These are phyloP conservation scores for Alternaria novae-zelandiae DNA, from an alignment of 2,329 filamentous ascomycete genomes.

Conservation along the genomic window DNA sequence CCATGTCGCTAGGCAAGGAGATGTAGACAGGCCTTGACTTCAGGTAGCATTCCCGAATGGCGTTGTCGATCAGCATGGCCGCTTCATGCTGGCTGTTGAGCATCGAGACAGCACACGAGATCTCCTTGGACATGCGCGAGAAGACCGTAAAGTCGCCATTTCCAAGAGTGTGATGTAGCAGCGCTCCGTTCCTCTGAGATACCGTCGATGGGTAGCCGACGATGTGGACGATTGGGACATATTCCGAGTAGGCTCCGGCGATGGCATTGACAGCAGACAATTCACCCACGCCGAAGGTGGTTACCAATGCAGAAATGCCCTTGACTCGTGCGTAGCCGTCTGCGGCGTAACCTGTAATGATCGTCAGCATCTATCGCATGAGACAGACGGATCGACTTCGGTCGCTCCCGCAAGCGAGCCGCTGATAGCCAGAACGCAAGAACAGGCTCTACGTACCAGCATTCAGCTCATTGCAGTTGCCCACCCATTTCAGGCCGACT, in stretches of 20 bases:
- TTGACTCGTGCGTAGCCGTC: constrained; percentile 57
- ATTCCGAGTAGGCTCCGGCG: constrained; percentile 57
- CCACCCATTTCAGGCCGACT: constrained; percentile 63
- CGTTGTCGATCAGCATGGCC: constrained; percentile 77
- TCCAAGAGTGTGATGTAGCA: constrained; percentile 56
- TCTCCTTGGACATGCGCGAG: constrained; percentile 73
- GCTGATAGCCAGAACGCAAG: neutral
- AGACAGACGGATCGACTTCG: neutral
- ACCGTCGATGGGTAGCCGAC: constrained; percentile 54
- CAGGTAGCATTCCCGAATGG: constrained; percentile 75
- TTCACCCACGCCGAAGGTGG: constrained; percentile 58
- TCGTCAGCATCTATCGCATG: neutral
- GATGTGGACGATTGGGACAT: constrained; percentile 56
- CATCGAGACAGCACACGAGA: constrained; percentile 74
- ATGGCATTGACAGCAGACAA: constrained; percentile 56
- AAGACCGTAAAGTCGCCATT: constrained; percentile 81
- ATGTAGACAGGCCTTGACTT: constrained; percentile 82
- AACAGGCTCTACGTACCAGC: constrained; percentile 50
- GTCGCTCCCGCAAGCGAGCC: constrained; percentile 4
- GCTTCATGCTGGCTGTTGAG: constrained; percentile 74
- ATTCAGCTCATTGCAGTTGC: constrained; percentile 68
- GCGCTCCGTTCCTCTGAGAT: constrained; percentile 50
- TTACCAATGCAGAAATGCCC: constrained; percentile 55
- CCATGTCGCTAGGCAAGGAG: constrained; percentile 81
- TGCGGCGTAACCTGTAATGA: constrained; percentile 52